Conservation (phyloP, 73 alveolate species). For the Durusdinium trenchii region DNA sequence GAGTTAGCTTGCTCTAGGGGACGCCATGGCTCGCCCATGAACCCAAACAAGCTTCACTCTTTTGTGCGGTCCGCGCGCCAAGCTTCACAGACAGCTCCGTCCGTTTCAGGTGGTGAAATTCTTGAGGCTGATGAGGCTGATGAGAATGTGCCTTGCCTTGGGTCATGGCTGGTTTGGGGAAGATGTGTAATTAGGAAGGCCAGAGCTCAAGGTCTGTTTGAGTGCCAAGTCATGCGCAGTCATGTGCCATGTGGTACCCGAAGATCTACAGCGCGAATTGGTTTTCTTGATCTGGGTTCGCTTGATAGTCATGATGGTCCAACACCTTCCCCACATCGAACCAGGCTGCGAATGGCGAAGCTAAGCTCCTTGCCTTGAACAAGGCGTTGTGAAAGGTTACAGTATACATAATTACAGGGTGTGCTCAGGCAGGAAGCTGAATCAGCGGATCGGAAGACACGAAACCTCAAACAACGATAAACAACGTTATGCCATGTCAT, state of each 20-base stretch:
- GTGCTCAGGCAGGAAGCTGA: background rate
- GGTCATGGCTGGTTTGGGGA: background rate
- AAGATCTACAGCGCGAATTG: background rate
- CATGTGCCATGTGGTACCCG: background rate
- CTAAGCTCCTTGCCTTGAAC: slow-evolving; percentile 42
- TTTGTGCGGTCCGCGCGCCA: background rate
- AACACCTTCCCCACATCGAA: background rate
- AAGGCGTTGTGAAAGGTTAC: background rate
- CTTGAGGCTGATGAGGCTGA: slow-evolving; percentile 78
- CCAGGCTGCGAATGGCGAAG: slow-evolving; percentile 88
- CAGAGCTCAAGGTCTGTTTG: too few relatives aligned
- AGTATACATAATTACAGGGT: background rate
- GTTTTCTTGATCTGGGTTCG: background rate
- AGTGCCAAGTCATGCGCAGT: too few relatives aligned
- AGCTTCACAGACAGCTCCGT: background rate
- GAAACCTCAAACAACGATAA: background rate
- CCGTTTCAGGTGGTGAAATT: slow-evolving; percentile 74
- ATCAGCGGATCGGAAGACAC: too few relatives aligned
- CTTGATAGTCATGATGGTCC: background rate
- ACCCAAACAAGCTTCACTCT: too few relatives aligned
- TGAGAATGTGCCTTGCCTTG: slow-evolving; percentile 58
- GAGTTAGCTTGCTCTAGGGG: too few relatives aligned
- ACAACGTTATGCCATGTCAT: background rate
- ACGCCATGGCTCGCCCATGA: too few relatives aligned
- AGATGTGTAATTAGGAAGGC: too few relatives aligned